Evolutionary conservation across 164 flowering plant genomes (phyloP).

Genomic region (Santalum album): DNA sequence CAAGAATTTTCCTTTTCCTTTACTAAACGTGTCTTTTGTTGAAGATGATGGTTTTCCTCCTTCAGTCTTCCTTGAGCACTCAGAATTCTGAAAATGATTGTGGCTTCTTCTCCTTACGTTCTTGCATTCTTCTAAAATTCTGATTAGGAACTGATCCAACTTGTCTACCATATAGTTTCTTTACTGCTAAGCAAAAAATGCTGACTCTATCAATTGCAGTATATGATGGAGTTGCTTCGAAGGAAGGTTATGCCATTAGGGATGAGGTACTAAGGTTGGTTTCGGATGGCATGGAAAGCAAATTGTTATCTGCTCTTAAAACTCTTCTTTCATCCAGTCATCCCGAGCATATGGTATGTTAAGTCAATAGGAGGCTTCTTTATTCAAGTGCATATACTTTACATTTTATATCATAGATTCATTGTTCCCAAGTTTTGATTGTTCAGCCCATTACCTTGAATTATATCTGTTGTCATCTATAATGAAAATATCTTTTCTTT

Average conservation of each 20-base stretch:
- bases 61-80: too few species aligned
- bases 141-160: background rate
- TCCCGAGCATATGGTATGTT: conserved; percentile 74
- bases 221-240: conserved; percentile 33
- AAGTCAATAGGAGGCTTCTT: background rate
- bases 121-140: too few species aligned
- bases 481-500: too few species aligned
- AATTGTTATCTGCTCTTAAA: conserved; percentile 36
- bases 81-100: too few species aligned
- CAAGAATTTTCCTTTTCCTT: too few species aligned
- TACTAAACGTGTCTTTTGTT: too few species aligned
- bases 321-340: conserved; percentile 44
- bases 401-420: too few species aligned
- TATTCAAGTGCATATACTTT: background rate
- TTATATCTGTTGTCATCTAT: too few species aligned
- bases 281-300: conserved; percentile 67
- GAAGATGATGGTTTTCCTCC: too few species aligned
- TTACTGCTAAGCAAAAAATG: background rate
- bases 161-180: background rate
- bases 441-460: too few species aligned
- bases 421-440: too few species aligned
- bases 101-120: too few species aligned
- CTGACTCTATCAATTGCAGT: conserved; percentile 34
- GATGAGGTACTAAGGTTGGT: conserved; percentile 49
- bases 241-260: conserved; percentile 25